A percentile compares a stretch with the other conserved stretches of the same genome.
These are phyloP conservation scores for Komagataella pastoris DNA, from an alignment of 805 yeast species.

Conservation along the genomic window DNA sequence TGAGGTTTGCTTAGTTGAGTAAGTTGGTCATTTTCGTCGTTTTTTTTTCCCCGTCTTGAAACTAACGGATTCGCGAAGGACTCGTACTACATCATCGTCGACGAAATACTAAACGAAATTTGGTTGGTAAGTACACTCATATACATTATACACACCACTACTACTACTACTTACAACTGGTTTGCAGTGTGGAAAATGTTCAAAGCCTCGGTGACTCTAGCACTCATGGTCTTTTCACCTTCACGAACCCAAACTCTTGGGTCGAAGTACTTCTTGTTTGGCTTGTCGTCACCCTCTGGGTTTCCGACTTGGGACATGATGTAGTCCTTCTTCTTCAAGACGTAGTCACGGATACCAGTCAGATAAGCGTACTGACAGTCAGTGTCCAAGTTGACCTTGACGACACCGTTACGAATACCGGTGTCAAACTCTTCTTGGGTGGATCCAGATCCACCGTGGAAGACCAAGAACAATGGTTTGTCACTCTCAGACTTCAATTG, in stretches of 20 bases:
- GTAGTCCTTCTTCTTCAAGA: constrained; percentile 93
- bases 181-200: constrained; percentile 71
- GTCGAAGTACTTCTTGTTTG: constrained; percentile 99
- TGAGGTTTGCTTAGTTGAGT: not conserved
- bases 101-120: not conserved
- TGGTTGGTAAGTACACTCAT: not conserved
- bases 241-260: constrained; percentile 99
- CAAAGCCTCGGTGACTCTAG: constrained; percentile 76
- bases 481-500: constrained; percentile 36
- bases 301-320: constrained; percentile 82
- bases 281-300: constrained; percentile 99
- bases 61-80: not conserved
- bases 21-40: not conserved
- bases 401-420: constrained; percentile 90
- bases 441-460: constrained; percentile 99
- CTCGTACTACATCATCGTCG: not conserved
- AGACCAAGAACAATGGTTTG: constrained; percentile 86
- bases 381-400: constrained; percentile 97
- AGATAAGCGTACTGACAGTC: constrained; percentile 98
- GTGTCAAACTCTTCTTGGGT: constrained; percentile 80
- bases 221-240: constrained; percentile 97
- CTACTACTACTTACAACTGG: constrained; percentile 17
- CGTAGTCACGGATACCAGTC: constrained; percentile 94
- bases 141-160: not conserved
- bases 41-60: not conserved